Evolutionary conservation across 2,329 filamentous ascomycete genomes (phyloP).

Genomic region (Periconia digitata): DNA sequence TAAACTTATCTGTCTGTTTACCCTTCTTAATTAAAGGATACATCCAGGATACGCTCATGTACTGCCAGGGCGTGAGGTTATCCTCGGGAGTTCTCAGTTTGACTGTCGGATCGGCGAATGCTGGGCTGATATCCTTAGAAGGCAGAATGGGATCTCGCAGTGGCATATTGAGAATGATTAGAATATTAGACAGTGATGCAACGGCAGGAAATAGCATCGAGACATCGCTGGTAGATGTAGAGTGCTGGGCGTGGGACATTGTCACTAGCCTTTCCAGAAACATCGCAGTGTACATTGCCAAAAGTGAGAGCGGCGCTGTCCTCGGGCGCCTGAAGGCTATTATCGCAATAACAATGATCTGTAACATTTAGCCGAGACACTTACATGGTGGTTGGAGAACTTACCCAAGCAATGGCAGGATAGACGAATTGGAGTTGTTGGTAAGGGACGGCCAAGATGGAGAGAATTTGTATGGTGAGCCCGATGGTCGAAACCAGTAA

Average conservation of each 20-base stretch:
- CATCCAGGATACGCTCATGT: constrained; percentile 85
- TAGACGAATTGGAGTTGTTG: constrained; percentile 22
- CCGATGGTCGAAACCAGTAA: constrained; percentile 28
- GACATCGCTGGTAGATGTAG: constrained; percentile 34
- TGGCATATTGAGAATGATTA: constrained; percentile 67
- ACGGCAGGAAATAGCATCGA: constrained; percentile 38
- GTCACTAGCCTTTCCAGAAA: constrained; percentile 40
- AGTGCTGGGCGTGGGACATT: constrained; percentile 21
- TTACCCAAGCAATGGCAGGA: constrained; percentile 38
- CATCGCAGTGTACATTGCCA: constrained; percentile 41
- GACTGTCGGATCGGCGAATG: constrained; percentile 58
- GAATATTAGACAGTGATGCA: constrained; percentile 51
- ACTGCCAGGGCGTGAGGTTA: constrained; percentile 76
- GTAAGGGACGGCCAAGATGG: constrained; percentile 23
- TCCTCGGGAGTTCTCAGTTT: constrained; percentile 77
- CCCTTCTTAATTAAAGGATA: constrained; percentile 69
- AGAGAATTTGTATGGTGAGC: constrained; percentile 26
- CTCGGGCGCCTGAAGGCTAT: constrained; percentile 45
- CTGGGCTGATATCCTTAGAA: constrained; percentile 59
- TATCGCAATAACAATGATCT: constrained; percentile 42
- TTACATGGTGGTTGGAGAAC: constrained; percentile 2
- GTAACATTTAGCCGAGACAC: constrained; percentile 14
- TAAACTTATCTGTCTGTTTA: constrained; percentile 61
- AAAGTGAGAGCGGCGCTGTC: constrained; percentile 43
- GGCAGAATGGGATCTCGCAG: constrained; percentile 62